Conservation (phyloP, 2,329 filamentous ascomycete species). For the Cercospora zeina region DNA sequence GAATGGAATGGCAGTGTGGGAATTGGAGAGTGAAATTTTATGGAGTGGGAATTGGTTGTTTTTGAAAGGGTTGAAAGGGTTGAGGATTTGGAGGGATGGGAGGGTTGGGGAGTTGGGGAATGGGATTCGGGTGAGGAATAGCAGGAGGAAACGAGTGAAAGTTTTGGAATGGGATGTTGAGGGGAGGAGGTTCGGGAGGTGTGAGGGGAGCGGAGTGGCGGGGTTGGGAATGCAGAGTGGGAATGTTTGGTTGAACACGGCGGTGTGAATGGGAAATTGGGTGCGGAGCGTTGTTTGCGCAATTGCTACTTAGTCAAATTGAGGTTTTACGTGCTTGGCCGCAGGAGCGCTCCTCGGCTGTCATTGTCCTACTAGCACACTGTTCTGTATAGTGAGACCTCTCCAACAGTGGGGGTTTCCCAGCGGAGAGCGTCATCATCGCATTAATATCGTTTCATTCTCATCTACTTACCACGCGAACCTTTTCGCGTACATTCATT, state of each 20-base stretch:
- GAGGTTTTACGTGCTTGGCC: no score
- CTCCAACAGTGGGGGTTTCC: background rate
- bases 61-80: conserved; percentile 3
- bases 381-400: background rate
- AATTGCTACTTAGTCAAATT: no score
- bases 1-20: background rate
- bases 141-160: background rate
- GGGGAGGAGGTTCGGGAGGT: background rate
- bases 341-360: background rate
- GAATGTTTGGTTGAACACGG: conserved; percentile 17
- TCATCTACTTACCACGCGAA: background rate
- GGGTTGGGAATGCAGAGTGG: background rate
- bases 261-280: background rate
- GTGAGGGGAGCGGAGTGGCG: background rate
- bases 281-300: no score
- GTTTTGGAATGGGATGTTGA: conserved; percentile 9
- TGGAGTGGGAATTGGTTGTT: conserved; percentile 21
- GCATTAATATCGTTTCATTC: background rate
- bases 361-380: background rate
- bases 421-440: background rate
- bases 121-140: conserved; percentile 1
- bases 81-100: conserved; percentile 15
- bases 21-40: conserved; percentile 18
- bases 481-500: background rate
- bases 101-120: background rate